Base-by-base conservation (phyloP, 2,329 filamentous ascomycete species). In the Aspergillus bombycis region DNA sequence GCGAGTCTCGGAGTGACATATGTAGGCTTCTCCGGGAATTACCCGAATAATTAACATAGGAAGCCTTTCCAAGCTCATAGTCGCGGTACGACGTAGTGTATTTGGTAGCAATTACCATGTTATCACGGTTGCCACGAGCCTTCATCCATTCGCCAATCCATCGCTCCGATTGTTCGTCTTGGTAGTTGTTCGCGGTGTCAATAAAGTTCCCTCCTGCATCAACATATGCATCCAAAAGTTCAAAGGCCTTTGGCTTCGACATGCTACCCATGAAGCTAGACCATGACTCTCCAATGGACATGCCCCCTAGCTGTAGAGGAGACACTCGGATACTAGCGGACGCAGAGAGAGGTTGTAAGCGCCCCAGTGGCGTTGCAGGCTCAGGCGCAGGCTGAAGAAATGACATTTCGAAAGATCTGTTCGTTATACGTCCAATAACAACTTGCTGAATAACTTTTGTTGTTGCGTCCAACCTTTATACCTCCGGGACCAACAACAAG, bases 91-190 rank as follows among this genome's bases (percentile, higher is more conserved):
- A 46, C 9, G 55, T 58, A 4, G 86, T 87, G 74, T 83, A 91
- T 73, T 92, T 92, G 61, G 89, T 91, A 1, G 89, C 88, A 59
- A 92, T 80, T 16, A 92, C 88, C 75, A 92, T 85, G 72, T 90
- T 81, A 66, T 91, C 89, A 28, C 90, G 84, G 64, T 86, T 86
- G 21, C 83, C 81, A 11, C 87, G 84, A 65, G 83, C 83, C 69
- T 83, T 81, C 86, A 91, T 89, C 89, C 89, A 92, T 68, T 90
- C 88, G 41, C 90, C 90, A 62, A 92, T 80, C 86, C 89, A 89
- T 59, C 71, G 75, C 75, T 92, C 89, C 1, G 86, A 86, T 69
- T 89, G 76, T 74, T 91, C 83, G 63, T 81, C 78, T 68, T 90
- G 89, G 76, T 92, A 92, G 74, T 88, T 89, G 78, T 88, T 90